These are phyloP conservation scores for Ophiostoma piceae DNA, from an alignment of 2,329 filamentous ascomycete species.

Conservation along the genomic window DNA sequence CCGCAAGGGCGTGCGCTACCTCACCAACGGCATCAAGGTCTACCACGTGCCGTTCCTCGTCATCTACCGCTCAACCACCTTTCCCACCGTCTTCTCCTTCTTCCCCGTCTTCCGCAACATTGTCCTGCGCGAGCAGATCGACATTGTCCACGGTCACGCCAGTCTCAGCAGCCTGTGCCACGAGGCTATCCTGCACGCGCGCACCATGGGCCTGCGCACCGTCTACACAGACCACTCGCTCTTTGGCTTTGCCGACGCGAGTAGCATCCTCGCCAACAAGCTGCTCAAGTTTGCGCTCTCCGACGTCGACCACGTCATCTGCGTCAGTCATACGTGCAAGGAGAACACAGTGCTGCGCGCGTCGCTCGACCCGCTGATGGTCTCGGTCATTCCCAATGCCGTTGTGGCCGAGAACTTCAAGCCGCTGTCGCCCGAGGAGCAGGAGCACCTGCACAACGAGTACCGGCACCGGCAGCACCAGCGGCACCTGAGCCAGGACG, in stretches of 20 bases:
- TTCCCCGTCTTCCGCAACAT: constrained; percentile 98
- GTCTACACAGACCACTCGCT: constrained; percentile 97
- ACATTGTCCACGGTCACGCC: constrained; percentile 97
- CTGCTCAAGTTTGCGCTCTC: constrained; percentile 92
- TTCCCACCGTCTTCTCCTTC: constrained; percentile 97
- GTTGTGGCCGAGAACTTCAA: constrained; percentile 95
- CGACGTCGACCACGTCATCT: constrained; percentile 97
- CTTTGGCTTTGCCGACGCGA: constrained; percentile 94
- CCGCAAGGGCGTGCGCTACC: constrained; percentile 84
- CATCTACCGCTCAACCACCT: constrained; percentile 87
- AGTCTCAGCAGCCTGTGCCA: constrained; percentile 90
- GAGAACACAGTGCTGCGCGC: constrained; percentile 95
- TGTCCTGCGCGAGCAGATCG: constrained; percentile 85
- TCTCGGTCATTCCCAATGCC: constrained; percentile 95
- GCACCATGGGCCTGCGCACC: constrained; percentile 92
- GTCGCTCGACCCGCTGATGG: constrained; percentile 91
- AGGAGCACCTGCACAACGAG: constrained; percentile 34
- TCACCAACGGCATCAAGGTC: constrained; percentile 96
- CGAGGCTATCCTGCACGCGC: constrained; percentile 87
- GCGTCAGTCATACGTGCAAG: constrained; percentile 97
- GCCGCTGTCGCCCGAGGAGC: constrained; percentile 51
- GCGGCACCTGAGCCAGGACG: constrained; percentile 17
- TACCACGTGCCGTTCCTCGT: constrained; percentile 96
- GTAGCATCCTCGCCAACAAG: constrained; percentile 94
- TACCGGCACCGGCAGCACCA: constrained; percentile 21